These are phyloP conservation scores for Aspergillus aculeatus DNA, from an alignment of 2,329 filamentous ascomycete species.

Conservation along the genomic window DNA sequence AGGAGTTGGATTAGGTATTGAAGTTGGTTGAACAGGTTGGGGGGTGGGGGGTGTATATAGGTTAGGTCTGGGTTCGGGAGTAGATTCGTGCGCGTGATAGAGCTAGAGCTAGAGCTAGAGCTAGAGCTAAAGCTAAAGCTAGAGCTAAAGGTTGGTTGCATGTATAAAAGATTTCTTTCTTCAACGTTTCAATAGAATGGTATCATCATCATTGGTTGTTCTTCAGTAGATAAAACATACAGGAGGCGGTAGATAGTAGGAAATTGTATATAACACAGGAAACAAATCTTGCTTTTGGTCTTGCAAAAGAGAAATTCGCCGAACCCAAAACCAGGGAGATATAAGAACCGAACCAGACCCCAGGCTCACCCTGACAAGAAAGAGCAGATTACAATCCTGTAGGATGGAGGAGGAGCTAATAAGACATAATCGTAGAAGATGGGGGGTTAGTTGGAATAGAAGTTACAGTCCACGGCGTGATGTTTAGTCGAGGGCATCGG, in stretches of 20 bases:
- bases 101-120: neutral
- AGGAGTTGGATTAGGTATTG: constrained; percentile 9
- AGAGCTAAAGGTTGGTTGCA: neutral
- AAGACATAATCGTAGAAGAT: constrained; percentile 11
- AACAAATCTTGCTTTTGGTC: neutral
- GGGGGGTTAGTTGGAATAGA: constrained; percentile 5
- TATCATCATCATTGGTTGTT: neutral
- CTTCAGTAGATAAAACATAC: neutral
- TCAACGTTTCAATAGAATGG: neutral
- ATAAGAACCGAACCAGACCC: neutral
- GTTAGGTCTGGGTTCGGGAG: neutral
- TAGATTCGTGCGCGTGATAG: too few species aligned
- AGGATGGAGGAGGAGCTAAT: constrained; percentile 1
- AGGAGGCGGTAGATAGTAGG: neutral
- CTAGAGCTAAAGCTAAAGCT: neutral
- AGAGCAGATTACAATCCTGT: neutral
- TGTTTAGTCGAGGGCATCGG: constrained; percentile 40
- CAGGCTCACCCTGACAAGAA: constrained; percentile 3
- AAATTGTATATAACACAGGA: neutral
- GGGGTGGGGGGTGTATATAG: neutral
- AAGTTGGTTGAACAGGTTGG: neutral
- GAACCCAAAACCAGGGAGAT: neutral
- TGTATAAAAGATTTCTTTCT: too few species aligned
- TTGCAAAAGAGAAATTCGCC: neutral
- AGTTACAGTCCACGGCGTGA: neutral